Base-by-base conservation (phyloP, 2,329 filamentous ascomycete genomes). In the Pestalotiopsis sp. region DNA sequence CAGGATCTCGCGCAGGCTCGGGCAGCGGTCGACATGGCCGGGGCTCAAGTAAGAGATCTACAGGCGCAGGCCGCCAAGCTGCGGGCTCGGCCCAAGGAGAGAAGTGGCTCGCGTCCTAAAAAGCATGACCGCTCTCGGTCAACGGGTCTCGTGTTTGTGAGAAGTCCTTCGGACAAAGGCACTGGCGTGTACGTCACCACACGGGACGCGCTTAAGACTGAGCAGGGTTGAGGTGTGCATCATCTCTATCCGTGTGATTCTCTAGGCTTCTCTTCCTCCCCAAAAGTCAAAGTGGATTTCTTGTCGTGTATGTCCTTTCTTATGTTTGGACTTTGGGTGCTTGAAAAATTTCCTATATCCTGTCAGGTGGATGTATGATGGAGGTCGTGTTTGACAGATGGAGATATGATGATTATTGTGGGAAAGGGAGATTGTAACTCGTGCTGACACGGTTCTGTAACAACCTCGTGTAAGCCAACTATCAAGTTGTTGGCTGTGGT, bases 41-140 rank as follows among this genome's bases (percentile, higher is more conserved):
- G 55, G 9, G 66, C 56, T 5, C 72, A 74, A 61, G 68, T 72
- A 13, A 59, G 20, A 58, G 74, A 74, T 7, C 65, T 74, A 17
- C 70, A 74, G 59, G 68, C 56, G 14, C 48, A 61, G 17, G 66
- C 71, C 22, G 30, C 62, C 35, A 72, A 71, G 20, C 65, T 71
- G 10, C 70, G 72, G 52, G 63, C 57, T 26, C 65, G 68, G 35
- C 24, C 70, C 48, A 71, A 73, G 60, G 73, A 72, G 62, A 73
- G 75, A 58, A 75, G 73, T 68, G 74, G 52, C 64, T 77, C 75
- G 10, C 71, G 75, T 13, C 52, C 57, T 52, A 70, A 71, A 17
- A 73, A 65, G 72, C 61, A 75, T 67, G 73, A 70, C 30, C 74
- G 74, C 40, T 73, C 74, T 6, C 72, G 74, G 3, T 76, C 75